A percentile compares a stretch with the other conserved stretches of the same genome.
phyloP scores from a whole-genome alignment of 2,329 filamentous ascomycete genomes.

The Diplodia intermedia region DNA sequence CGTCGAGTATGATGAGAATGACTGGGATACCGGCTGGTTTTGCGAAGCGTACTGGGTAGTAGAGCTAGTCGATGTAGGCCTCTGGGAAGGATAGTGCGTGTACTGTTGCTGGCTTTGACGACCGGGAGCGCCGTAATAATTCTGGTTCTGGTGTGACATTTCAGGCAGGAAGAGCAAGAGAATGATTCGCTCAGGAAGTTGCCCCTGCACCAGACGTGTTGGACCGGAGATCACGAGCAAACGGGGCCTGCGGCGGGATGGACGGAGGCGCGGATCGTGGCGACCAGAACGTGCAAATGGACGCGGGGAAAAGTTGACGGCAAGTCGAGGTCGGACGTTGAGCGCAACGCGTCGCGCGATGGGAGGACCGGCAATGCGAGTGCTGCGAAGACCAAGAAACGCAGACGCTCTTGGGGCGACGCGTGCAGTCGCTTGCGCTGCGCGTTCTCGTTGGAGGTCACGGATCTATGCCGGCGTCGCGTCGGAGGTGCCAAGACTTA shows the following conservation, averaged over 20 bases:
- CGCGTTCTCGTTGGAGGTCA: conserved; percentile 11
- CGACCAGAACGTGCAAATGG: neutral
- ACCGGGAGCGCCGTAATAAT: conserved; percentile 13
- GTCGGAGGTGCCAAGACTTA: conserved; percentile 2
- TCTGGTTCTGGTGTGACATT: conserved; percentile 28
- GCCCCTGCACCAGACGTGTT: neutral
- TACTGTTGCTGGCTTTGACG: conserved; percentile 19
- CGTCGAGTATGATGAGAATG: conserved; percentile 14
- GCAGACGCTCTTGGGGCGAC: conserved; percentile 13
- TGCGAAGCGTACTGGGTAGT: conserved; percentile 12
- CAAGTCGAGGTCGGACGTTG: no score
- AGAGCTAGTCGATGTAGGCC: conserved; percentile 1
- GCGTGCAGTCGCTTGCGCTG: conserved; percentile 12
- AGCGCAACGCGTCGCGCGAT: neutral
- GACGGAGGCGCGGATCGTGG: conserved; percentile 1
- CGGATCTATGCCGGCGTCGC: conserved; percentile 13
- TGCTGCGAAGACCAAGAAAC: neutral
- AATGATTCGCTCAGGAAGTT: no score
- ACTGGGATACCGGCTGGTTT: conserved; percentile 6
- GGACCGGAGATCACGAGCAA: neutral
- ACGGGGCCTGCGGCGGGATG: neutral
- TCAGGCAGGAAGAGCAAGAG: neutral
- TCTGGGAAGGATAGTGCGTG: conserved; percentile 9
- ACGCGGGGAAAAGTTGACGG: neutral
- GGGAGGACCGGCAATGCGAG: neutral